A percentile compares a stretch with the other conserved stretches of the same genome.
Evolutionary conservation across 768 basidiomycete genomes (phyloP).

Genomic region (Tricholomella constricta): DNA sequence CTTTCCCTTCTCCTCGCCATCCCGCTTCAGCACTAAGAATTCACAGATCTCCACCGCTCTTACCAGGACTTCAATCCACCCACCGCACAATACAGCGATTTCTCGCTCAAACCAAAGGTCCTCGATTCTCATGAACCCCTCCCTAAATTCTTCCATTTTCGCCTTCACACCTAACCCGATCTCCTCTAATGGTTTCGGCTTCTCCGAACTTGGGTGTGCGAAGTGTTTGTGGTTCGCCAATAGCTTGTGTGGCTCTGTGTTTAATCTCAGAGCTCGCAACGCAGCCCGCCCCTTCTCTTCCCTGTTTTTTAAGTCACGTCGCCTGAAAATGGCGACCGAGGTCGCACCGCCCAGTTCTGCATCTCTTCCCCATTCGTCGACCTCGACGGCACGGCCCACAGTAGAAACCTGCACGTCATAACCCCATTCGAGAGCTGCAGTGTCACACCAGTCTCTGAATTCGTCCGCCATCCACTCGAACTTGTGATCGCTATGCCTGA

Average conservation of each 20-base stretch:
- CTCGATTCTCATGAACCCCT: conserved; percentile 49
- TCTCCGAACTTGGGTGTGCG: conserved; percentile 49
- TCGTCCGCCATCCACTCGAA: conserved; percentile 87
- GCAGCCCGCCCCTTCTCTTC: conserved; percentile 38
- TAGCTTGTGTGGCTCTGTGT: conserved; percentile 43
- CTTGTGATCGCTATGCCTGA: conserved; percentile 84
- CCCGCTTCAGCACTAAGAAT: conserved; percentile 39
- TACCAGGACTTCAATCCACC: conserved; percentile 59
- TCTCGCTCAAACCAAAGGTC: conserved; percentile 53
- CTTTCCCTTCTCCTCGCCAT: conserved; percentile 33
- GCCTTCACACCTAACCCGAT: conserved; percentile 52
- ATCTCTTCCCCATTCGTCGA: conserved; percentile 76
- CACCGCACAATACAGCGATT: conserved; percentile 53
- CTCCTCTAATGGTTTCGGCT: conserved; percentile 42
- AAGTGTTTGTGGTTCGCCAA: conserved; percentile 50
- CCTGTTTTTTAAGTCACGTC: conserved; percentile 41
- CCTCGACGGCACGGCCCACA: conserved; percentile 59
- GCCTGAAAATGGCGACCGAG: conserved; percentile 64
- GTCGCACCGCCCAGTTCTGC: conserved; percentile 64
- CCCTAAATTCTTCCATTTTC: conserved; percentile 57
- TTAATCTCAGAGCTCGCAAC: conserved; percentile 27
- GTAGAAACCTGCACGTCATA: conserved; percentile 63
- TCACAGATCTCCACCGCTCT: conserved; percentile 46
- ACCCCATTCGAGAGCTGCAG: conserved; percentile 64
- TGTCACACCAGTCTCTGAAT: conserved; percentile 64